A percentile compares a stretch with the other conserved stretches of the same genome.
These are phyloP conservation scores for Phylloporus sp. DNA, from an alignment of 1,284 basidiomycete species.

Conservation along the genomic window DNA sequence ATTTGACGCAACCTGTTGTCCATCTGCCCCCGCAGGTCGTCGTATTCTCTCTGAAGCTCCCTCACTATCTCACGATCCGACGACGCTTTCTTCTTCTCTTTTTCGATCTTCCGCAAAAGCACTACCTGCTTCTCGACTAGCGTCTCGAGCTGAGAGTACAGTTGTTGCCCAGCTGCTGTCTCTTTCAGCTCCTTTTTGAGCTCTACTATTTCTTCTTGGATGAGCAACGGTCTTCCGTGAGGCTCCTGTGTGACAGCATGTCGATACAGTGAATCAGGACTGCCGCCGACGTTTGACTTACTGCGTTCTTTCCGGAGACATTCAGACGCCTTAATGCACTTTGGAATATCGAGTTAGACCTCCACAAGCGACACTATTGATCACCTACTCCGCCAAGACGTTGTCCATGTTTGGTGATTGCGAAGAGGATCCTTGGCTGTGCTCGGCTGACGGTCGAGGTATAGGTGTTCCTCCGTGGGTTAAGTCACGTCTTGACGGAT, in stretches of 20 bases:
- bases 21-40: conserved; percentile 13
- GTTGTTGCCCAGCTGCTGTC: conserved; percentile 12
- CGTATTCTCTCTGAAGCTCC: conserved; percentile 21
- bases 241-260: not conserved
- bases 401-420: too few species aligned
- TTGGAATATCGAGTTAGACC: too few species aligned
- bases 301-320: too few species aligned
- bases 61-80: not conserved
- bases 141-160: conserved; percentile 1
- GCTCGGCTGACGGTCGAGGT: too few species aligned
- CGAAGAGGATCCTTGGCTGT: too few species aligned
- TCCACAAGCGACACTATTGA: too few species aligned
- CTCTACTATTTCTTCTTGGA: conserved; percentile 7
- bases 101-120: conserved; percentile 13
- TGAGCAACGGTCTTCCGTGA: not conserved
- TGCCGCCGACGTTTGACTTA: too few species aligned
- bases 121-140: not conserved
- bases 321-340: too few species aligned
- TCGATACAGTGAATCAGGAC: too few species aligned
- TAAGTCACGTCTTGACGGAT: too few species aligned
- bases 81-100: conserved; percentile 9
- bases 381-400: too few species aligned
- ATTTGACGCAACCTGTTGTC: conserved; percentile 22
- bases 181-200: conserved; percentile 10
- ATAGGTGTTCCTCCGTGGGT: too few species aligned